Conservation (phyloP, 108 stramenopile genomes). For the Parietichytrium sp. region DNA sequence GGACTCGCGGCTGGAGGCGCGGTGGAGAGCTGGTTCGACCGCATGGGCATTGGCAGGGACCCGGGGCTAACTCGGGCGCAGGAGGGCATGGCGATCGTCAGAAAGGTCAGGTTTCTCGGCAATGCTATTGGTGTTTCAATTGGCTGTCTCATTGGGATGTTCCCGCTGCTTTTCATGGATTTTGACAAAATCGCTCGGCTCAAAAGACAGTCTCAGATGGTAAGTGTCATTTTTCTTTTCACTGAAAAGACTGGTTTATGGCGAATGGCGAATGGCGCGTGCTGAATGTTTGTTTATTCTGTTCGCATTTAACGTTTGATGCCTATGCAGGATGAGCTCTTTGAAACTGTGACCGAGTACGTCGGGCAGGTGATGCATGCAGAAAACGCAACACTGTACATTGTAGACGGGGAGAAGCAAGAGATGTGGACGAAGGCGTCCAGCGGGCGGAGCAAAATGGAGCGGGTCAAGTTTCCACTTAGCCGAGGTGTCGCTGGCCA, state of each 20-base stretch:
- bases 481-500: neutral
- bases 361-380: neutral
- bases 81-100: constrained; percentile 67
- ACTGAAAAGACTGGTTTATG: too few relatives aligned
- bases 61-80: constrained; percentile 75
- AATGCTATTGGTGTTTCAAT: constrained; percentile 79
- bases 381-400: constrained; percentile 9
- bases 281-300: too few relatives aligned
- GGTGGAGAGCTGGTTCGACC: constrained; percentile 54
- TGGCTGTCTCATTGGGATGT: constrained; percentile 94
- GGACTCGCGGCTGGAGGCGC: constrained; percentile 82
- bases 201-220: constrained; percentile 12
- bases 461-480: neutral
- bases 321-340: constrained; percentile 33
- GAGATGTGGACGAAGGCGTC: constrained; percentile 19
- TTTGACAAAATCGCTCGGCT: constrained; percentile 54
- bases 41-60: constrained; percentile 64
- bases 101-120: constrained; percentile 72
- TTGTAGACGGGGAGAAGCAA: neutral
- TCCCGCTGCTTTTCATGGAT: constrained; percentile 83
- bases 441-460: neutral
- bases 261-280: too few relatives aligned
- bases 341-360: neutral
- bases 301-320: too few relatives aligned
- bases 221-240: too few relatives aligned